phyloP scores from a whole-genome alignment of 192 early-diverging fungal genomes.

The Bifiguratus adelaidae region DNA sequence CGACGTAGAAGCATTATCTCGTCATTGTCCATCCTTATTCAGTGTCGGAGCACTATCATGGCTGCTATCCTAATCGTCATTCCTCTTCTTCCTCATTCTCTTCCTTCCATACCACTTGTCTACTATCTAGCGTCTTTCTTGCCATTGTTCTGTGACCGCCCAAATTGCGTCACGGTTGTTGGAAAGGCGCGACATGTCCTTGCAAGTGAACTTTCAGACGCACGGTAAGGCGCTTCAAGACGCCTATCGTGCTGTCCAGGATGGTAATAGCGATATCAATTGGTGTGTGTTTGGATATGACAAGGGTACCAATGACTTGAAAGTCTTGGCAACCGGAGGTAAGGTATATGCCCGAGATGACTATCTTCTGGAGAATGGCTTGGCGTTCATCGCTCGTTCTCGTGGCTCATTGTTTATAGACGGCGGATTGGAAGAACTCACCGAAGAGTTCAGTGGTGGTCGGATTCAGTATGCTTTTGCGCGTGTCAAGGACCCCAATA shows the following conservation, averaged over 20 bases:
- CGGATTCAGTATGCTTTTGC: constrained; percentile 88
- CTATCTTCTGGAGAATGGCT: background rate
- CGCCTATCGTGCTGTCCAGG: constrained; percentile 54
- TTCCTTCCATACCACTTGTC: no score
- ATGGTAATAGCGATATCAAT: constrained; percentile 35
- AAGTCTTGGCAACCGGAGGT: constrained; percentile 51
- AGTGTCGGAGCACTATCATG: no score
- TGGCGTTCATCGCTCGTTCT: no score
- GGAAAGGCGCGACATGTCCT: constrained; percentile 42
- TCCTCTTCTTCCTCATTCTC: no score
- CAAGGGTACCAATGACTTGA: constrained; percentile 56
- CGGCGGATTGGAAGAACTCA: constrained; percentile 74
- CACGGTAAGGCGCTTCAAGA: constrained; percentile 50
- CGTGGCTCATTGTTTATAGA: constrained; percentile 26
- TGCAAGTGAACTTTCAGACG: constrained; percentile 54
- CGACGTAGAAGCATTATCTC: no score
- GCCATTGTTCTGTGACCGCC: no score
- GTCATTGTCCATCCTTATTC: no score
- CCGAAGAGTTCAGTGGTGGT: constrained; percentile 85
- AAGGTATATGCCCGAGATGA: background rate
- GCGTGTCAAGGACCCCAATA: constrained; percentile 76
- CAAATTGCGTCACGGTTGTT: no score
- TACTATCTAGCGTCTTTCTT: no score
- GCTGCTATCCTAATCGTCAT: no score
- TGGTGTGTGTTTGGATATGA: constrained; percentile 75